Percentiles rank a stretch among this genome's conserved stretches.
Evolutionary conservation across 1,139 yeast species (phyloP).

Genomic region (Pichia sp.): DNA sequence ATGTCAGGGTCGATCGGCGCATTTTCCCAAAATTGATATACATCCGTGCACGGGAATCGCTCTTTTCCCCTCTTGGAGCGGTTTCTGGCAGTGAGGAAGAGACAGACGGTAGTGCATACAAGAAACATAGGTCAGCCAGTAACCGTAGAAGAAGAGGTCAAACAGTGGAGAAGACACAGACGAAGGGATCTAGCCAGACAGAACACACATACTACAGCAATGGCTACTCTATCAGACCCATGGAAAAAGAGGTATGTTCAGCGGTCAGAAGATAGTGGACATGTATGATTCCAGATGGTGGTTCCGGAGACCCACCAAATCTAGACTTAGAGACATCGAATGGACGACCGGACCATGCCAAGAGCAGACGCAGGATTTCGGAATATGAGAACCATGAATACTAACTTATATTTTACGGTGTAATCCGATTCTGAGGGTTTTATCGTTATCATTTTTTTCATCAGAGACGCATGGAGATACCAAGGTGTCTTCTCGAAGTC

Average conservation of each 20-base stretch:
- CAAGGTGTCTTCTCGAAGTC: constrained; percentile 74
- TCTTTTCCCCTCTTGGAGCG: not conserved
- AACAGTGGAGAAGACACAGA: not conserved
- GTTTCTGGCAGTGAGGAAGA: not conserved
- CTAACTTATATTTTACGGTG: not conserved
- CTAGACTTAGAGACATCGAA: no score
- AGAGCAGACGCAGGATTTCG: no score
- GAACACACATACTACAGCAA: not conserved
- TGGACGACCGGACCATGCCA: no score
- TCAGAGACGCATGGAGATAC: constrained; percentile 89
- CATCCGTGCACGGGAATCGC: constrained; percentile 8
- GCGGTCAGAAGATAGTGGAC: no score
- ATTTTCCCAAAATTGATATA: not conserved
- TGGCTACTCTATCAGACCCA: constrained; percentile 17
- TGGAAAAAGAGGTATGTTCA: constrained; percentile 19
- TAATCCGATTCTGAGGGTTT: not conserved
- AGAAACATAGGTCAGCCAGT: not conserved
- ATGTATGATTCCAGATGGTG: no score
- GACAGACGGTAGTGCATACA: not conserved
- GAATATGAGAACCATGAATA: not conserved
- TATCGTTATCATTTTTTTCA: constrained; percentile 25
- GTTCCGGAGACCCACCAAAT: no score
- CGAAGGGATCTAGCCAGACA: not conserved
- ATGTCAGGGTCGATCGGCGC: constrained; percentile 7
- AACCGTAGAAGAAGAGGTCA: no score